Base-by-base conservation (phyloP, 495 filamentous ascomycete species). In the Baudoinia panamericana region DNA sequence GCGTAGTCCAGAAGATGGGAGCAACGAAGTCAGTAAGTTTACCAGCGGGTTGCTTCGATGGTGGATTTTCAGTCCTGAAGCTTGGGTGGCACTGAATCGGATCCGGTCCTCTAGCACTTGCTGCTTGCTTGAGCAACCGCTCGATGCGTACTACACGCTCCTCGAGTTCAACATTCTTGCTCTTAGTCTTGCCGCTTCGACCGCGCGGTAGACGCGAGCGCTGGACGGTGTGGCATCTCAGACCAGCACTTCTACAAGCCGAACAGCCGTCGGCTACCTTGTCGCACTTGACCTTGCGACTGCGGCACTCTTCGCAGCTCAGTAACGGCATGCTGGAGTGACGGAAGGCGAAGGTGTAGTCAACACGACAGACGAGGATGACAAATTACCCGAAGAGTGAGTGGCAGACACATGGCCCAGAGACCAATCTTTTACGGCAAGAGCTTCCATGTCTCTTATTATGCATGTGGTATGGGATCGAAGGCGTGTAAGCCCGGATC, bases 221-320 rank as follows among this genome's bases (percentile, higher is more conserved):
- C n/a, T 41, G 26, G 18, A 32, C 27, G 16, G 25, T n/a, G 13
- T 30, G 13, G 38, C 38, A 41, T 32, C 4, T 9, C 13, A 41
- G 16, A 16, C 38, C 38, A n/a, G 38, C 38, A 29, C 13, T 18
- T 20, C 13, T 29, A 22, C 38, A 41, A 2, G 38, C 25, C 12
- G 38, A 41, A 27, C 38, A 41, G n/a, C n/a, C n/a, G 11, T 24
- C 25, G 11, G 38, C 25, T 17, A n/a, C 18, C 32, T 41, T 41
- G 38, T 41, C 38, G 13, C 38, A 41, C 9, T 32, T 30, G 9
- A 18, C 32, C 38, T 41, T 41, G 15, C 38, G 23, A n/a, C 19
- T 18, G 26, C 38, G 38, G 18, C 38, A 41, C 21, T 41, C 25
- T 18, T 41, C 38, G 27, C 38, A 41, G 38, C 17, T 41, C 12